Evolutionary conservation across 164 flowering plant genomes (phyloP).

Genomic region (Dillenia suffruticosa): DNA sequence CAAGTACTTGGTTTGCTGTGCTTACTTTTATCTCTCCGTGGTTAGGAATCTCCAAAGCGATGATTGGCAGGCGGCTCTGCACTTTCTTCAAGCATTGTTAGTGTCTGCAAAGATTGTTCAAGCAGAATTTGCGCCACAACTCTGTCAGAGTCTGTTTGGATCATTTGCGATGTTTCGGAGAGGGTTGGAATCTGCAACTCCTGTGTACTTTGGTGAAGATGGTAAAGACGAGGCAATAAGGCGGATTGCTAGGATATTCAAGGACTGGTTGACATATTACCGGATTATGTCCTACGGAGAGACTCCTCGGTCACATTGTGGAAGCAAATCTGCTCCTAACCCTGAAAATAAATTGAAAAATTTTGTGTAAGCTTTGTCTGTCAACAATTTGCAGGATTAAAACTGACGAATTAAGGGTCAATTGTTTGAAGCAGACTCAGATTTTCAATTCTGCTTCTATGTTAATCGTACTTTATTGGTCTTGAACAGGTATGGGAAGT

Average conservation of each 20-base stretch:
- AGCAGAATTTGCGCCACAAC: conserved; percentile 40
- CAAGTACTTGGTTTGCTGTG: conserved; percentile 36
- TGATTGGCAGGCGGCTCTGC: conserved; percentile 63
- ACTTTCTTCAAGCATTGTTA: conserved; percentile 67
- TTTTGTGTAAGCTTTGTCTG: conserved; percentile 23
- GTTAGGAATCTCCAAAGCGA: conserved; percentile 52
- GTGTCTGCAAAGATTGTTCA: conserved; percentile 42
- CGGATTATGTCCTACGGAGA: conserved; percentile 57
- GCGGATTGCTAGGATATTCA: conserved; percentile 53
- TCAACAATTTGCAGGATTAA: background rate
- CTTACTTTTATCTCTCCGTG: conserved; percentile 64
- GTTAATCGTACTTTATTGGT: conserved; percentile 3
- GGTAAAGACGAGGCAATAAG: conserved; percentile 29
- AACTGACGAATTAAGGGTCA: no score
- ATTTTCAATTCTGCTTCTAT: no score
- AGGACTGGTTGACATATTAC: conserved; percentile 60
- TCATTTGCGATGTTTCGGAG: conserved; percentile 5
- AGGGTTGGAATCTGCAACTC: conserved; percentile 4
- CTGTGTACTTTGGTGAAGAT: conserved; percentile 14
- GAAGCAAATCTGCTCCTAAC: conserved; percentile 9
- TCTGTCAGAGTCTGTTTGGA: conserved; percentile 37
- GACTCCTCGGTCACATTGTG: conserved; percentile 18
- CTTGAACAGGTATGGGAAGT: conserved; percentile 20
- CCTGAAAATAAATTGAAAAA: conserved; percentile 12
- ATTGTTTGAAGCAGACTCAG: no score